A percentile compares a stretch with the other conserved stretches of the same genome.
phyloP scores from a whole-genome alignment of 78 protist species.

The Paratrimastix pyriformis region DNA sequence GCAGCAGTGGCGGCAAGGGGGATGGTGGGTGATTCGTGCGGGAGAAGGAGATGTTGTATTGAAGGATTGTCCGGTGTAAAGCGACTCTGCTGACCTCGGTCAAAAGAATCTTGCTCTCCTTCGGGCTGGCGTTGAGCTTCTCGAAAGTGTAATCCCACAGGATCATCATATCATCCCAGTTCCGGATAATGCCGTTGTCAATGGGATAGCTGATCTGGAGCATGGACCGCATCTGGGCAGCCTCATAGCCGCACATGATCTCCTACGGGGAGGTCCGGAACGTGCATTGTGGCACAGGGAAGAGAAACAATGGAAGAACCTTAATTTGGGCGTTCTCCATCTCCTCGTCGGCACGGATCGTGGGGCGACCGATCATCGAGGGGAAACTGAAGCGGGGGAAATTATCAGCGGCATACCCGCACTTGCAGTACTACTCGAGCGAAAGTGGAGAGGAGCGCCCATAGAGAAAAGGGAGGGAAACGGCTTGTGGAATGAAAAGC shows the following conservation, averaged over 20 bases:
- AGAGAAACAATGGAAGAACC: not conserved
- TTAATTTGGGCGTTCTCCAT: slow-evolving; percentile 45
- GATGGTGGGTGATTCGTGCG: not conserved
- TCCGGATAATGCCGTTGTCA: slow-evolving; percentile 85
- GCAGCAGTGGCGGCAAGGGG: not conserved
- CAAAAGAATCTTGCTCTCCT: slow-evolving; percentile 76
- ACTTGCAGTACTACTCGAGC: slow-evolving; percentile 74
- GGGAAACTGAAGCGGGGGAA: slow-evolving; percentile 92
- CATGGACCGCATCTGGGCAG: slow-evolving; percentile 54
- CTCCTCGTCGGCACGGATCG: slow-evolving; percentile 76
- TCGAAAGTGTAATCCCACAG: slow-evolving; percentile 92
- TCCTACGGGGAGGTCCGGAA: slow-evolving; percentile 48
- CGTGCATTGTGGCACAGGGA: not conserved
- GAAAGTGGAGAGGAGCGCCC: not conserved
- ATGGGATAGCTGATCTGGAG: slow-evolving; percentile 84
- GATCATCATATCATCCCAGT: slow-evolving; percentile 83
- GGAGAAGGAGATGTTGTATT: no score
- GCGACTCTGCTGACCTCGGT: no score
- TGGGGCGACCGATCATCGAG: slow-evolving; percentile 94
- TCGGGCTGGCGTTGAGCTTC: slow-evolving; percentile 63
- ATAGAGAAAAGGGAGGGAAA: not conserved
- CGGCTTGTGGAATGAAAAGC: not conserved
- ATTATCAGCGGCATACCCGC: slow-evolving; percentile 94
- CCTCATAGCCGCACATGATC: slow-evolving; percentile 96
- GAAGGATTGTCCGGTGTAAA: no score